Percentiles rank a stretch among this genome's conserved stretches.
These are phyloP conservation scores for Miamiensis avidus DNA, from an alignment of 169 alveolate species.

Conservation along the genomic window DNA sequence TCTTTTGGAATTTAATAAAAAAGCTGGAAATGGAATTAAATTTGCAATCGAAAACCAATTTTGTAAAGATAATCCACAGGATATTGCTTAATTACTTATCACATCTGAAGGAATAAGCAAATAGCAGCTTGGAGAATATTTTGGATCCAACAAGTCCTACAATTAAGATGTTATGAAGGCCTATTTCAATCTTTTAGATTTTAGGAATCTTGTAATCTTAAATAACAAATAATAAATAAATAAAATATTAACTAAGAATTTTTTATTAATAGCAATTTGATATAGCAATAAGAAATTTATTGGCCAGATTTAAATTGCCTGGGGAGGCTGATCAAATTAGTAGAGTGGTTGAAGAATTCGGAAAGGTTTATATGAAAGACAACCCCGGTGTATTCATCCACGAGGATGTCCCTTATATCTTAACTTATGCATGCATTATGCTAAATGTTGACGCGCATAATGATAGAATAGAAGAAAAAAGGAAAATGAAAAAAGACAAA, in stretches of 20 bases:
- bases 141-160: constrained; percentile 26
- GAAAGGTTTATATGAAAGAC: constrained; percentile 19
- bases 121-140: constrained; percentile 22
- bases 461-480: constrained; percentile 19
- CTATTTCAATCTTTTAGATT: constrained; percentile 21
- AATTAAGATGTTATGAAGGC: constrained; percentile 24
- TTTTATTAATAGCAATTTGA: neutral
- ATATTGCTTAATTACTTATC: constrained; percentile 23
- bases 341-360: constrained; percentile 34
- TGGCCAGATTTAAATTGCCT: constrained; percentile 33
- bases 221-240: no score
- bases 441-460: constrained; percentile 32
- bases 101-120: constrained; percentile 38
- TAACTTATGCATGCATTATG: constrained; percentile 39
- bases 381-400: constrained; percentile 34
- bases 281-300: constrained; percentile 33
- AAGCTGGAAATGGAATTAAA: constrained; percentile 30
- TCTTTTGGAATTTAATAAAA: constrained; percentile 27
- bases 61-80: constrained; percentile 24
- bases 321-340: constrained; percentile 45
- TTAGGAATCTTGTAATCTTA: neutral
- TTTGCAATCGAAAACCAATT: constrained; percentile 20
- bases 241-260: no score
- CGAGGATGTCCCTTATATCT: constrained; percentile 27
- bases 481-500: constrained; percentile 34